phyloP scores from a whole-genome alignment of 805 yeast genomes.

The Yarrowia phangngaensis region DNA sequence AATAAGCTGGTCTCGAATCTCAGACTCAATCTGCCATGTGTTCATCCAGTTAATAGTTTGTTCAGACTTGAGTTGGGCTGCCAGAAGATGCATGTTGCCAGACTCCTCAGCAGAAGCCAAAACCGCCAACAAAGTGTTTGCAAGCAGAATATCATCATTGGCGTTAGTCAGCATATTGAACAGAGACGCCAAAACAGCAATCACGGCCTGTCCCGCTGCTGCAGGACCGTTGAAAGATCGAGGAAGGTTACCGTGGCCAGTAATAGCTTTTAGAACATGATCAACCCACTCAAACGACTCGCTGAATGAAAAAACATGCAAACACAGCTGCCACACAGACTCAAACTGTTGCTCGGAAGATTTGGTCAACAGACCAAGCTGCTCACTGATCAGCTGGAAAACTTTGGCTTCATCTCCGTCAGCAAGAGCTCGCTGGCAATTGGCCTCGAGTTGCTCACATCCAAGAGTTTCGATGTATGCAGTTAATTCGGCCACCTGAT shows the following conservation, averaged over 20 bases:
- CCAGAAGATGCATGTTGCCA: constrained; percentile 38
- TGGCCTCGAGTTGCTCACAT: constrained; percentile 31
- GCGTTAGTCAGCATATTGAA: constrained; percentile 41
- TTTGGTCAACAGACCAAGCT: constrained; percentile 33
- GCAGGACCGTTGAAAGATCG: constrained; percentile 28
- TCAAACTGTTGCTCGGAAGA: constrained; percentile 42
- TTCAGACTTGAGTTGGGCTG: constrained; percentile 38
- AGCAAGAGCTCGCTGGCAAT: constrained; percentile 27
- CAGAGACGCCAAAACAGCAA: constrained; percentile 41
- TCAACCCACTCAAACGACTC: constrained; percentile 35
- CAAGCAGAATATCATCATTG: constrained; percentile 34
- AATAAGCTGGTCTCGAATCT: constrained; percentile 34
- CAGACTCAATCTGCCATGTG: constrained; percentile 39
- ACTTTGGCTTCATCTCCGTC: constrained; percentile 31
- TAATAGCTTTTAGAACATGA: constrained; percentile 36
- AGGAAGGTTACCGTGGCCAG: constrained; percentile 26
- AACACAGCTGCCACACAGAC: constrained; percentile 41
- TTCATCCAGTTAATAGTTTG: constrained; percentile 41
- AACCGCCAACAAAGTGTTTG: constrained; percentile 38
- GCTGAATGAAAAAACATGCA: constrained; percentile 40
- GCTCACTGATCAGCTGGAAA: constrained; percentile 38
- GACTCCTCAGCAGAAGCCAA: constrained; percentile 39
- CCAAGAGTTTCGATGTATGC: constrained; percentile 40
- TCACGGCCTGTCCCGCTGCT: constrained; percentile 34
- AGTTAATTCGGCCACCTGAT: constrained; percentile 40